Evolutionary conservation across 2,329 filamentous ascomycete genomes (phyloP).

Genomic region (Colletotrichum musae): DNA sequence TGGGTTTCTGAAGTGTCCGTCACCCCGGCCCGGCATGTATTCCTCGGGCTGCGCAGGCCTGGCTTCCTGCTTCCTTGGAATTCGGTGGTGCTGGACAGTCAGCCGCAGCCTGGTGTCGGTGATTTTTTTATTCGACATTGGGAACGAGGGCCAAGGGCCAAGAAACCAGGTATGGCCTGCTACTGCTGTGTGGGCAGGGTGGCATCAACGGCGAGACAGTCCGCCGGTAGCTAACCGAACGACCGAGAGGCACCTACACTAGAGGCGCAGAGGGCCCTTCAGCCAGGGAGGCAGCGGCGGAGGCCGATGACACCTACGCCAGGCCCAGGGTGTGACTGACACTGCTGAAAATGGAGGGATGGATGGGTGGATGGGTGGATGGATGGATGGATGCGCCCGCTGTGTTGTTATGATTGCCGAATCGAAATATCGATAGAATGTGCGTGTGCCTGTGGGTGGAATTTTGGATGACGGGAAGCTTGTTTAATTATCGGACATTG

Average conservation of each 20-base stretch:
- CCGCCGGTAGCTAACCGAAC: slow-evolving; percentile 15
- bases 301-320: slow-evolving; percentile 15
- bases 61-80: neutral
- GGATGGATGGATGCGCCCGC: neutral
- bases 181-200: slow-evolving; percentile 22
- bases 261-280: slow-evolving; percentile 7
- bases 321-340: neutral
- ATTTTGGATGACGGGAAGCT: slow-evolving; percentile 14
- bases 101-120: slow-evolving; percentile 26
- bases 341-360: neutral
- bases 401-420: slow-evolving; percentile 6
- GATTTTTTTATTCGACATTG: slow-evolving; percentile 7
- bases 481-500: slow-evolving; percentile 5
- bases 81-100: slow-evolving; percentile 13
- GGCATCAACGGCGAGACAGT: slow-evolving; percentile 20
- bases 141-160: slow-evolving; percentile 28
- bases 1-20: neutral
- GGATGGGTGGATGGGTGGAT: neutral
- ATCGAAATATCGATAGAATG: neutral
- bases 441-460: slow-evolving; percentile 1
- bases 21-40: neutral
- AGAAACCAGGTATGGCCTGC: slow-evolving; percentile 17
- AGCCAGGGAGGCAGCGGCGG: neutral
- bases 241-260: slow-evolving; percentile 2
- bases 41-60: neutral